phyloP scores from a whole-genome alignment of 768 basidiomycete genomes.

The Hericium rajendrae region DNA sequence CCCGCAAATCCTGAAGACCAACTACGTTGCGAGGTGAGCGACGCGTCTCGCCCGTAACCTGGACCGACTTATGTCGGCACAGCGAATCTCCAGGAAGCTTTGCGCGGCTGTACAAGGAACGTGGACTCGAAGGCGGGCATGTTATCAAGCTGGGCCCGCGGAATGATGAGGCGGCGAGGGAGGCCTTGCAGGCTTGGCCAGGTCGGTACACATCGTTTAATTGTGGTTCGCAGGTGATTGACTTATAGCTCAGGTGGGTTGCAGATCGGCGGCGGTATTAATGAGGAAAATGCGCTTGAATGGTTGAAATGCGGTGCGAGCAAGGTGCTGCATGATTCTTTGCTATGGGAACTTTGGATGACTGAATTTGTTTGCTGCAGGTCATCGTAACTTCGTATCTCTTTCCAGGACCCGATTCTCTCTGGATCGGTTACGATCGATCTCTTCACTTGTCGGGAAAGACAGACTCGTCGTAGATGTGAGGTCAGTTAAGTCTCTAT shows the following conservation, averaged over 20 bases:
- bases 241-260: conserved; percentile 43
- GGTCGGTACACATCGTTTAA: conserved; percentile 30
- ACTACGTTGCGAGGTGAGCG: conserved; percentile 81
- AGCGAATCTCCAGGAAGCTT: conserved; percentile 77
- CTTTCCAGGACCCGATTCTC: conserved; percentile 82
- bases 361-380: conserved; percentile 29
- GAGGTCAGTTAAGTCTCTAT: conserved; percentile 42
- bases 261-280: conserved; percentile 93
- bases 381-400: conserved; percentile 97
- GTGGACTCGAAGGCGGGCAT: conserved; percentile 78
- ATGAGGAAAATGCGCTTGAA: conserved; percentile 60
- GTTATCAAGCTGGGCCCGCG: conserved; percentile 91
- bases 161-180: conserved; percentile 82
- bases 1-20: conserved; percentile 61
- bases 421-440: conserved; percentile 50
- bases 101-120: conserved; percentile 62
- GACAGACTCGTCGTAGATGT: conserved; percentile 91
- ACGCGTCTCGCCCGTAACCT: not conserved
- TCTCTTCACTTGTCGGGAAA: conserved; percentile 63
- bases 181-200: conserved; percentile 80
- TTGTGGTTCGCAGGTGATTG: not conserved
- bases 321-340: conserved; percentile 45
- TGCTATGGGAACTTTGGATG: conserved; percentile 4
- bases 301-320: conserved; percentile 89
- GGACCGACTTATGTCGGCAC: conserved; percentile 11